A percentile compares a stretch with the other conserved stretches of the same genome.
phyloP scores from a whole-genome alignment of 441 rosid genomes.

The Arabidopsis hybrid region DNA sequence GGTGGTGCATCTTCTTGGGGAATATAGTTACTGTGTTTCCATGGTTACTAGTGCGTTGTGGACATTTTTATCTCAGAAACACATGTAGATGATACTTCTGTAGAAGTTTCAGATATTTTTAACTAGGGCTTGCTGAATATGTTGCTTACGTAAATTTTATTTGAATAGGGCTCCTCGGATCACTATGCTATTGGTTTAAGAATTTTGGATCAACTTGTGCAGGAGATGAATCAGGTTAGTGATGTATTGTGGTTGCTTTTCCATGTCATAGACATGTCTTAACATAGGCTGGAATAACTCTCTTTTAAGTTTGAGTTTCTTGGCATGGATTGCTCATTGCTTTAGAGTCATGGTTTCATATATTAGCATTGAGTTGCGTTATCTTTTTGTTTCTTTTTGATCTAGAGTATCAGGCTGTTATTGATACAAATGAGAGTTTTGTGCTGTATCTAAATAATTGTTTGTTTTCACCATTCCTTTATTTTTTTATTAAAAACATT shows the following conservation, averaged over 20 bases:
- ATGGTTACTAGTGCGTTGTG: conserved; percentile 30
- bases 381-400: conserved; percentile 15
- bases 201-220: conserved; percentile 95
- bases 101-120: conserved; percentile 15
- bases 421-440: conserved; percentile 8
- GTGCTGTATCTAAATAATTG: conserved; percentile 11
- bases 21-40: conserved; percentile 22
- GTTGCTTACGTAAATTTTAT: conserved; percentile 28
- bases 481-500: not conserved
- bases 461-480: conserved; percentile 15
- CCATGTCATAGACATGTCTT: not conserved
- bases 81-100: conserved; percentile 19
- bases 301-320: conserved; percentile 13
- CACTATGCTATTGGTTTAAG: conserved; percentile 94
- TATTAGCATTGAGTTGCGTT: conserved; percentile 24
- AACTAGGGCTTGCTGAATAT: conserved; percentile 31
- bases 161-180: conserved; percentile 73
- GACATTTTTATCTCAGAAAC: conserved; percentile 9
- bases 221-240: conserved; percentile 98
- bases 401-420: conserved; percentile 11
- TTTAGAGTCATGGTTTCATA: conserved; percentile 19
- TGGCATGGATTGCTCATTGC: conserved; percentile 26
- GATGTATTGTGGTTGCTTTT: conserved; percentile 26
- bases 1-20: conserved; percentile 56
- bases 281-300: conserved; percentile 14